Base-by-base conservation (phyloP, 2,329 filamentous ascomycete genomes). In the Claviceps sp. region DNA sequence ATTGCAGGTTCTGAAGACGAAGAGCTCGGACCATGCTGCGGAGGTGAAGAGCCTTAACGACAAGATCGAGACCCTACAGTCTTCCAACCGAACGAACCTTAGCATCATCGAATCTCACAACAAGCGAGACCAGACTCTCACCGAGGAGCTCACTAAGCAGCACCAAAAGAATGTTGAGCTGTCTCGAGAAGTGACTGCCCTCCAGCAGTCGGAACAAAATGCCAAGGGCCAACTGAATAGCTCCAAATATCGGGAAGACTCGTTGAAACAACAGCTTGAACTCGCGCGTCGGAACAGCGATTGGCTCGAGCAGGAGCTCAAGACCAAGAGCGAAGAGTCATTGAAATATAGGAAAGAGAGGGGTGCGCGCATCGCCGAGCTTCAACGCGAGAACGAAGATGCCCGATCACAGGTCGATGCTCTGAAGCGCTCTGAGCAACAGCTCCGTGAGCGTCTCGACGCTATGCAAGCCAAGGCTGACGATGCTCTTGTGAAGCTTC, bases 261-360 rank as follows among this genome's bases (percentile, higher is more conserved):
- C 83, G 34, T 73, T 97, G 13, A 84, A 93, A 66, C 90, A 96
- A 66, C 90, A 97, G 66, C 77, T 97, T 39, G 89, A 95, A 43
- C 75, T 94, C 52, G 81, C 91, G 17, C 89, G 89, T 65, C 86
- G 85, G 62, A 95, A 89, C 70, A 87, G 88, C 57, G 91, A 97
- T 60, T 98, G 89, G 87, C 85, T 93, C 52, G 89, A 96, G 63
- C 82, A 77, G 43, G 93, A 98, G 67, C 77, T 97, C 22, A 91
- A 95, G 72, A 90, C 87, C 0, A 95, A 95, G 70, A 84, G 80
- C 56, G 80, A 84, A 8, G 93, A 98, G 64, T 82, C 89, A 47
- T 79, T 91, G 58, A 95, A 90, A 63, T 91, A 87, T 68, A 82
- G 93, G 56, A 97, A 95, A 64, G 93, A 98, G 65, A 97, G 96